Percentiles rank a stretch among this genome's conserved stretches.
phyloP scores from a whole-genome alignment of 371 early-diverging fungal genomes.

The Mortierella polycephala region DNA sequence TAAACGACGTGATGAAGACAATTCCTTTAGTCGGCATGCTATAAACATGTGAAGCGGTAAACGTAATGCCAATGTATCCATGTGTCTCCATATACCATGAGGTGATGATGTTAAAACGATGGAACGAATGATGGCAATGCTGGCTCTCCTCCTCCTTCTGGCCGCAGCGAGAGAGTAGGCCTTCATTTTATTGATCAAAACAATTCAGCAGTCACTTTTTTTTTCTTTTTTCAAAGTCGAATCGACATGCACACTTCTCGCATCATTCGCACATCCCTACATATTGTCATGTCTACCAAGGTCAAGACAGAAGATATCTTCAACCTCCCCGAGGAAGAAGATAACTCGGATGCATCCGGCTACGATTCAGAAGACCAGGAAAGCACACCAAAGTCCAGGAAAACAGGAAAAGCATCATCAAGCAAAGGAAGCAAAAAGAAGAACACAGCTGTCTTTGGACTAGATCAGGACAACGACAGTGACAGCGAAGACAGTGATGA shows the following conservation, averaged over 20 bases:
- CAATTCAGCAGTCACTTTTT: conserved; percentile 27
- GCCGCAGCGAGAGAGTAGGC: not conserved
- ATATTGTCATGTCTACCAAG: conserved; percentile 20
- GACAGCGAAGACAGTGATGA: conserved; percentile 32
- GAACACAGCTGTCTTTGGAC: conserved; percentile 45
- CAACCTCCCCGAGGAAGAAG: conserved; percentile 22
- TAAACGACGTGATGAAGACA: conserved; percentile 25
- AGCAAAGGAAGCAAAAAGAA: conserved; percentile 10
- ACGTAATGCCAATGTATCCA: no score
- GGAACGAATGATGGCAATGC: not conserved
- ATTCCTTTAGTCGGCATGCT: not conserved
- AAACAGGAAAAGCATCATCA: not conserved
- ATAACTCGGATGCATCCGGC: conserved; percentile 27
- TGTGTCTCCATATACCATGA: conserved; percentile 6
- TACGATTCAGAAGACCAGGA: conserved; percentile 45
- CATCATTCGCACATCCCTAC: not conserved
- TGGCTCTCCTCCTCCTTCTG: not conserved
- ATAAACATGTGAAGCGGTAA: not conserved
- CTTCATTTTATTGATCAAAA: conserved; percentile 12
- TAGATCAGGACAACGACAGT: conserved; percentile 48
- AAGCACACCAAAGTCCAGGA: conserved; percentile 14
- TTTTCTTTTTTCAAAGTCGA: conserved; percentile 11
- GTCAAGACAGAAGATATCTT: conserved; percentile 37
- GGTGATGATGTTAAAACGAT: not conserved
- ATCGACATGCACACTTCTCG: not conserved